Conservation (phyloP, 805 yeast species). For the Allodekkera sacchari region DNA sequence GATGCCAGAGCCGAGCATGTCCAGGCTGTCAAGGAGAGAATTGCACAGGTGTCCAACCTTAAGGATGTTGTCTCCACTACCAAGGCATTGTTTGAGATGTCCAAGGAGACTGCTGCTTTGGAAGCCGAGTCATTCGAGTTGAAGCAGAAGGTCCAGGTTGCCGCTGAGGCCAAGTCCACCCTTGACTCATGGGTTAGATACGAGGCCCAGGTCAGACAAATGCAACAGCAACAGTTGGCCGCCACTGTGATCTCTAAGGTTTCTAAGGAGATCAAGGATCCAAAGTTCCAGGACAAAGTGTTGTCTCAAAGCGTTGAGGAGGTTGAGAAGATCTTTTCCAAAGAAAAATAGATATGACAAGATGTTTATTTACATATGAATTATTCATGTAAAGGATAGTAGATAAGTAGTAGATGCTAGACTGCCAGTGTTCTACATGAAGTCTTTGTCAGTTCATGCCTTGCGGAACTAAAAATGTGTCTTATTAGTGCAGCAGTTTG, state of each 20-base stretch:
- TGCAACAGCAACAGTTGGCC: constrained; percentile 89
- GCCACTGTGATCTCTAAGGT: constrained; percentile 82
- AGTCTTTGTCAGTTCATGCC: no score
- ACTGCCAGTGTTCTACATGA: no score
- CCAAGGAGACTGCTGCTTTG: constrained; percentile 93
- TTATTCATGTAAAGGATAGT: not conserved
- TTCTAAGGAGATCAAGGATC: constrained; percentile 71
- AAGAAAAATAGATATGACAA: constrained; percentile 19
- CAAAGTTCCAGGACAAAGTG: constrained; percentile 89
- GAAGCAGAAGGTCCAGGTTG: constrained; percentile 83
- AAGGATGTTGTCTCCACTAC: constrained; percentile 90
- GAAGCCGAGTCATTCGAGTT: constrained; percentile 93
- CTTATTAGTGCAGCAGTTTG: no score
- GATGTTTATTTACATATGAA: constrained; percentile 6
- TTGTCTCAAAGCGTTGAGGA: constrained; percentile 89
- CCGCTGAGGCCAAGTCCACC: constrained; percentile 86
- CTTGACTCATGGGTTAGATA: constrained; percentile 99
- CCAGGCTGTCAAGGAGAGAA: constrained; percentile 87
- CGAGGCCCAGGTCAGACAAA: constrained; percentile 92
- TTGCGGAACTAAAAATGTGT: no score
- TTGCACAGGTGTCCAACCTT: constrained; percentile 77
- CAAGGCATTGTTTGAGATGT: constrained; percentile 82
- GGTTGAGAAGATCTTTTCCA: constrained; percentile 71
- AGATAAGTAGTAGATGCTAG: not conserved
- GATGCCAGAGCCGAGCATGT: constrained; percentile 87